A percentile compares a stretch with the other conserved stretches of the same genome.
Evolutionary conservation across 768 basidiomycete genomes (phyloP).

Genomic region (Pulveroboletus sp.): DNA sequence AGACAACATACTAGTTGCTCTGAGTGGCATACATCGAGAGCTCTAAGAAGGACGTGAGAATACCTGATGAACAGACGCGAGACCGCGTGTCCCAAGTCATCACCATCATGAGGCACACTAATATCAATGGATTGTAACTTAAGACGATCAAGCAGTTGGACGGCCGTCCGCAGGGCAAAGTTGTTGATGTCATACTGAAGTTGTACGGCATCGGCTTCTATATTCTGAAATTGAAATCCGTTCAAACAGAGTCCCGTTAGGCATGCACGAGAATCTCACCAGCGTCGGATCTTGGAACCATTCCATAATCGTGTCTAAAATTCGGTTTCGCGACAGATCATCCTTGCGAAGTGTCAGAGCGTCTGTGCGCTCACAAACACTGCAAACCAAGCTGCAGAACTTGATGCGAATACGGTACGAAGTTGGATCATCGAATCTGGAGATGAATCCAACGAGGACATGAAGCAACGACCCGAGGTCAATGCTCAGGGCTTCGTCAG

Average conservation of each 20-base stretch:
- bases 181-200: constrained; percentile 67
- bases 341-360: constrained; percentile 65
- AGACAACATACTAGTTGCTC: constrained; percentile 41
- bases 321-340: constrained; percentile 57
- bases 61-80: constrained; percentile 81
- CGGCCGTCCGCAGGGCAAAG: constrained; percentile 67
- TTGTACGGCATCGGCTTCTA: constrained; percentile 35
- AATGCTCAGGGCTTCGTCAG: constrained; percentile 58
- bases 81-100: constrained; percentile 65
- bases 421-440: constrained; percentile 50
- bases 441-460: constrained; percentile 60
- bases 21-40: constrained; percentile 49
- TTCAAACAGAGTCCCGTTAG: constrained; percentile 1
- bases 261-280: constrained; percentile 37
- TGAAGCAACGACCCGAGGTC: constrained; percentile 61
- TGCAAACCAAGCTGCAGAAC: constrained; percentile 71
- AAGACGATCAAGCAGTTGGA: constrained; percentile 72
- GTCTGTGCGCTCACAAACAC: constrained; percentile 59
- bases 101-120: constrained; percentile 46
- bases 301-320: constrained; percentile 73
- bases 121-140: constrained; percentile 58
- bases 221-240: constrained; percentile 23
- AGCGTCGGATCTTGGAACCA: constrained; percentile 62
- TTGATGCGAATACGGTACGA: constrained; percentile 67
- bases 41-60: constrained; percentile 58